Conservation (phyloP, 495 filamentous ascomycete species). For the Pyrenopolyporus hunteri region DNA sequence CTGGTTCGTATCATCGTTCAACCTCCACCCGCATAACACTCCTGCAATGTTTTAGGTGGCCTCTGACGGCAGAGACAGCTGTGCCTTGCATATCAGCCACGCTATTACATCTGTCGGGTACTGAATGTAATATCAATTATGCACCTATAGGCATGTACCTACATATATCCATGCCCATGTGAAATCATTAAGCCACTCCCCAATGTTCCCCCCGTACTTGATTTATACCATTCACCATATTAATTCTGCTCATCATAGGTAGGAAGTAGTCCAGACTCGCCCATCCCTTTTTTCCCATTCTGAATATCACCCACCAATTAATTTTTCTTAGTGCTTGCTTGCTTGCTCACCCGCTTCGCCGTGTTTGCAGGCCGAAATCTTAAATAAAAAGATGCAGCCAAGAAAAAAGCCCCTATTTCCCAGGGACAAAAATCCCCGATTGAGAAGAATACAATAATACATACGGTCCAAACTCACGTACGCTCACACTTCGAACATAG, state of each 20-base stretch:
- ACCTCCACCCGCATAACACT: constrained; percentile 32
- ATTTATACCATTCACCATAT: no score
- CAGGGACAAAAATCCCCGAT: constrained; percentile 33
- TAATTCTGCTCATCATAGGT: no score
- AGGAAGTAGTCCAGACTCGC: no score
- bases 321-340: constrained; percentile 1
- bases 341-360: background rate
- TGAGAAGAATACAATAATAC: constrained; percentile 20
- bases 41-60: constrained; percentile 29
- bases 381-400: constrained; percentile 21
- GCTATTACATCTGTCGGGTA: constrained; percentile 6
- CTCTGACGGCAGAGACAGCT: constrained; percentile 9
- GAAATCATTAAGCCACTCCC: no score
- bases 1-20: constrained; percentile 32
- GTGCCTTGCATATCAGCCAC: constrained; percentile 25
- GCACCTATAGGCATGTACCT: background rate
- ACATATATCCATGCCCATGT: background rate
- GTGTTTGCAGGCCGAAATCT: background rate
- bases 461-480: background rate
- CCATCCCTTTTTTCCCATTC: no score
- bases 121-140: background rate
- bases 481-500: background rate
- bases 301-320: no score
- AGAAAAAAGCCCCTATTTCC: constrained; percentile 37
- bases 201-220: no score